A percentile compares a stretch with the other conserved stretches of the same genome.
phyloP scores from a whole-genome alignment of 2,329 filamentous ascomycete genomes.

The Sporothrix sp. region DNA sequence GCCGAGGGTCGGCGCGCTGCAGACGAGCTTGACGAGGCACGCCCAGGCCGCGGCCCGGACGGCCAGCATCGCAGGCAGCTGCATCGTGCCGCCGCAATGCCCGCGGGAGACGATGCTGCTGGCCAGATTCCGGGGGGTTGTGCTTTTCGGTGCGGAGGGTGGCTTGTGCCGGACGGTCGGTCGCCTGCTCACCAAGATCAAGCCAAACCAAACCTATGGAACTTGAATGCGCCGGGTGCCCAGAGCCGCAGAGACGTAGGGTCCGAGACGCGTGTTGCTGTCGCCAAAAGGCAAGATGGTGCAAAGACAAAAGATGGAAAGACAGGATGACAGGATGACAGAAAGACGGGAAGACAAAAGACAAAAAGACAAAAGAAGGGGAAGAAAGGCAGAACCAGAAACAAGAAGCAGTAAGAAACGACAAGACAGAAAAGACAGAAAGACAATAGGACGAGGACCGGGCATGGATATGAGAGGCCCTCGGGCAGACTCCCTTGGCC shows the following conservation, averaged over 20 bases:
- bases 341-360: background rate
- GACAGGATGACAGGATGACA: background rate
- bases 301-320: background rate
- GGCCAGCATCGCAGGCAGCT: slow-evolving; percentile 9
- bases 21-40: slow-evolving; percentile 12
- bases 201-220: background rate
- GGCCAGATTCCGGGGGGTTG: background rate
- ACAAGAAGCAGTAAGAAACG: background rate
- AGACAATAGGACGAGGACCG: slow-evolving; percentile 1
- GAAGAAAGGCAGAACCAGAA: background rate
- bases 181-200: too few species aligned
- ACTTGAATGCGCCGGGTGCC: background rate
- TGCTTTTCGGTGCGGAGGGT: too few species aligned
- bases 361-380: background rate
- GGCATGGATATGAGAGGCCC: background rate
- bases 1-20: slow-evolving; percentile 33
- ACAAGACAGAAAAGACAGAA: background rate
- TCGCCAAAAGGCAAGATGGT: background rate
- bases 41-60: slow-evolving; percentile 12
- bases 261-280: too few species aligned
- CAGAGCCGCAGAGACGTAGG: background rate
- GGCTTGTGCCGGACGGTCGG: too few species aligned
- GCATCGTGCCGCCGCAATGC: slow-evolving; percentile 5
- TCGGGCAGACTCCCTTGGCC: slow-evolving; percentile 10
- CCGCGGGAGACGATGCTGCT: background rate